phyloP scores from a whole-genome alignment of 2,329 filamentous ascomycete species.

The Celoporthe dispersa region DNA sequence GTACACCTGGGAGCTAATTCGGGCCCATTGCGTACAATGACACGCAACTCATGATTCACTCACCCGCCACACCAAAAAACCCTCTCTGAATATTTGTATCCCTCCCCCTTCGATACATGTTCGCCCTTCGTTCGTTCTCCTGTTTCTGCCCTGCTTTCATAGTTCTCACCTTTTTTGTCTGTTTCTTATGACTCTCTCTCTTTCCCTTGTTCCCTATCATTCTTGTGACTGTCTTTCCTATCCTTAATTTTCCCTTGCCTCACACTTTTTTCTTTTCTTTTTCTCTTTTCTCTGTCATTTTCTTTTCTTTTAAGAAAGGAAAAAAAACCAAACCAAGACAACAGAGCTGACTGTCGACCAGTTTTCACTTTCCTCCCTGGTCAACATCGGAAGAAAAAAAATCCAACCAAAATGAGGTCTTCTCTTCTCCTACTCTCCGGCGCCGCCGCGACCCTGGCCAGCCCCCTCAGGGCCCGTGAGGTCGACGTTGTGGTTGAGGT shows the following conservation, averaged over 20 bases:
- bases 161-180: background rate
- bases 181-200: background rate
- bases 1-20: background rate
- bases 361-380: conserved; percentile 16
- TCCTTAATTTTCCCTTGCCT: background rate
- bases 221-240: background rate
- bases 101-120: background rate
- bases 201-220: background rate
- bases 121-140: conserved; percentile 14
- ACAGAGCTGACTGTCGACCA: conserved; percentile 19
- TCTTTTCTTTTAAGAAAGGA: no score
- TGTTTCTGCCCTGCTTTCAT: background rate
- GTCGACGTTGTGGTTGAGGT: conserved; percentile 46
- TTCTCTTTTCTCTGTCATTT: background rate
- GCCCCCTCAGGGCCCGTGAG: conserved; percentile 48
- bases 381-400: conserved; percentile 24
- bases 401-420: conserved; percentile 52
- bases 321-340: background rate
- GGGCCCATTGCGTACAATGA: conserved; percentile 5
- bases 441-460: conserved; percentile 51
- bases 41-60: conserved; percentile 16
- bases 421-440: conserved; percentile 49
- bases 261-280: background rate
- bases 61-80: conserved; percentile 18
- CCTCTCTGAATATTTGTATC: conserved; percentile 4